Evolutionary conservation across 2,329 filamentous ascomycete genomes (phyloP).

Genomic region (Hymenoscyphus scutula): DNA sequence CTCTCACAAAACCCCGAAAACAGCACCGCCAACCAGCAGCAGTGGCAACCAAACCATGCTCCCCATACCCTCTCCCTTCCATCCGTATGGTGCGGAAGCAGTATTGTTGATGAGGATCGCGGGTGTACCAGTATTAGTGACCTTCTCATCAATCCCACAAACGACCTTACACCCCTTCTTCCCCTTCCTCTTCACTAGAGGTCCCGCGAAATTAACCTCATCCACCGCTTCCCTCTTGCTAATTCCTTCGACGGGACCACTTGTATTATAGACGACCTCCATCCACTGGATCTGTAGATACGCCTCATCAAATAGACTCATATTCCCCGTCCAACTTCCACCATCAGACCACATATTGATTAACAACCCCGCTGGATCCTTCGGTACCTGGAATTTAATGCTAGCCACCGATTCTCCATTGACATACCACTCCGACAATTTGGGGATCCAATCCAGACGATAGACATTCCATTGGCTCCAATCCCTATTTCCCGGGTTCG

Average conservation of each 20-base stretch:
- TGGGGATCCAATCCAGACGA: constrained; percentile 35
- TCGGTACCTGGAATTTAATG: constrained; percentile 31
- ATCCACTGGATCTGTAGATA: constrained; percentile 36
- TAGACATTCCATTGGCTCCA: constrained; percentile 35
- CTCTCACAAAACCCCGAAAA: constrained; percentile 16
- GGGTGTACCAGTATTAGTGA: constrained; percentile 30
- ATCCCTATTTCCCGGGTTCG: constrained; percentile 21
- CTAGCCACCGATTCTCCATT: constrained; percentile 31
- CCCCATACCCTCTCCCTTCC: constrained; percentile 20
- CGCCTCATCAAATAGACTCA: constrained; percentile 29
- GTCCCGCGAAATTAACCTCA: constrained; percentile 12
- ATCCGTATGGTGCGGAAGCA: constrained; percentile 9
- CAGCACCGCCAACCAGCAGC: constrained; percentile 15
- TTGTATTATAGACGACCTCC: constrained; percentile 34
- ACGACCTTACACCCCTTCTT: constrained; percentile 29
- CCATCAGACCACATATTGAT: constrained; percentile 37
- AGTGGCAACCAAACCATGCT: constrained; percentile 22
- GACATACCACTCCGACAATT: constrained; percentile 32
- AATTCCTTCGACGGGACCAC: constrained; percentile 22
- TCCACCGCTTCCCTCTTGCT: constrained; percentile 18
- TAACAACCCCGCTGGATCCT: constrained; percentile 28
- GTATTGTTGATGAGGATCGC: constrained; percentile 30
- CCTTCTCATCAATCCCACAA: constrained; percentile 31
- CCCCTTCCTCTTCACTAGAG: constrained; percentile 27
- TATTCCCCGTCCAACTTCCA: constrained; percentile 34